phyloP scores from a whole-genome alignment of 202 grass and related monocot genomes.

The Digitaria exilis region DNA sequence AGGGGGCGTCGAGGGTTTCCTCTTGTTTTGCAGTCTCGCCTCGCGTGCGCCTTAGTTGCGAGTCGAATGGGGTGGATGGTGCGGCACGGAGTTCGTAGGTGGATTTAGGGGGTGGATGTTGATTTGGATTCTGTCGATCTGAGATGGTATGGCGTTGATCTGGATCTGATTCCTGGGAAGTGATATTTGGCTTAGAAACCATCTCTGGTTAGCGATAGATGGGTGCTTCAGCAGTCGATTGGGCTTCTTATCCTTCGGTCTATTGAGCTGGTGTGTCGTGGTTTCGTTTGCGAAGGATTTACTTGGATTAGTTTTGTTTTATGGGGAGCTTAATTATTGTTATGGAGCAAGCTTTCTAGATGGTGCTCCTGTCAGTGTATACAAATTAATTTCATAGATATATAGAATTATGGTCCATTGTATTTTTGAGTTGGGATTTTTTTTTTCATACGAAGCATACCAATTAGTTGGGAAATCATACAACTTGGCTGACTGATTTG shows the following conservation, averaged over 20 bases:
- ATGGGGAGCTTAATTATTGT: neutral
- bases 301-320: neutral
- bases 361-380: too few relatives aligned
- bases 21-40: too few relatives aligned
- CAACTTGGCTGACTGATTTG: neutral
- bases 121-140: neutral
- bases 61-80: neutral
- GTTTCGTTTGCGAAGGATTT: neutral
- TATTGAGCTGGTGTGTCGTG: neutral
- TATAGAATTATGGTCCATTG: neutral
- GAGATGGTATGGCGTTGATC: neutral
- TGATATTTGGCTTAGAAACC: neutral
- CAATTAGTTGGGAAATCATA: neutral
- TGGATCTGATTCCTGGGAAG: too few relatives aligned
- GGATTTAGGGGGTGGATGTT: neutral
- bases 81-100: neutral
- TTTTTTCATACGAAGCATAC: too few relatives aligned
- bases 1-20: too few relatives aligned
- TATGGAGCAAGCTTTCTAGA: neutral
- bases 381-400: neutral
- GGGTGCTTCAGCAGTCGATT: neutral
- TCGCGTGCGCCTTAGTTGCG: neutral
- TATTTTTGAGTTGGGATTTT: neutral
- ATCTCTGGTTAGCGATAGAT: neutral
- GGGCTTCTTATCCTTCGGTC: too few relatives aligned